Evolutionary conservation across 108 stramenopile genomes (phyloP), one percentile per base, ranked within the genome.

Genomic region (Conticribra guillardii): DNA sequence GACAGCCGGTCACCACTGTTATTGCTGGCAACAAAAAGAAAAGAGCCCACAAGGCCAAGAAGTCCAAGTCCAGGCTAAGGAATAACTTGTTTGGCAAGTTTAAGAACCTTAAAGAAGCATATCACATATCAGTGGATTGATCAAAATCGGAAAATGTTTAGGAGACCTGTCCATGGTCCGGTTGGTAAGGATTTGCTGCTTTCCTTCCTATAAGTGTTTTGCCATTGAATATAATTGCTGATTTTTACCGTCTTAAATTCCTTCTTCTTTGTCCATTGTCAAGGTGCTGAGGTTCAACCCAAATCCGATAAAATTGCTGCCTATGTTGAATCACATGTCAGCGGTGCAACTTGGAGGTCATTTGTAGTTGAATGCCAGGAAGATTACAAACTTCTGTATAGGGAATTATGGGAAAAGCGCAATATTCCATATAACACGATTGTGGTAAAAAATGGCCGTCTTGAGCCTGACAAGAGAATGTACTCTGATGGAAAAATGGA

Each of bases 361-460:
- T 92, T 87, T 60, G 85, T 96, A 8, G 89, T 92, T 0, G 85
- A 92, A 76, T 78, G 77, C 55, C 80, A 76, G 48, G 85, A 89
- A 54, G 95, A 93, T 57, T 85, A 90, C 64, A 82, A 96, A 52
- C 68, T 87, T 22, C 73, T 96, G 18, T 94, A 89, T 62, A 48
- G 74, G 0, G 73, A 84, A 28, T 60, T 89, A n/a, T 79, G 89
- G 4, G 63, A 85, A 55, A 84, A 88, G 60, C 72, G 59, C 22
- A 74, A 73, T 0, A 69, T 90, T 23, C 86, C 89, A 9, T 82
- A 89, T 66, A 89, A 89, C 56, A 74, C 87, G 2, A 79, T 79
- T 31, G 32, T 72, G 4, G 54, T 84, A 41, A 37, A 41, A 4
- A 72, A 78, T 45, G 76, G 71, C 0, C 64, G 48, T 50, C 47